Base-by-base conservation (phyloP, 768 basidiomycete species). In the Mycena metata region DNA sequence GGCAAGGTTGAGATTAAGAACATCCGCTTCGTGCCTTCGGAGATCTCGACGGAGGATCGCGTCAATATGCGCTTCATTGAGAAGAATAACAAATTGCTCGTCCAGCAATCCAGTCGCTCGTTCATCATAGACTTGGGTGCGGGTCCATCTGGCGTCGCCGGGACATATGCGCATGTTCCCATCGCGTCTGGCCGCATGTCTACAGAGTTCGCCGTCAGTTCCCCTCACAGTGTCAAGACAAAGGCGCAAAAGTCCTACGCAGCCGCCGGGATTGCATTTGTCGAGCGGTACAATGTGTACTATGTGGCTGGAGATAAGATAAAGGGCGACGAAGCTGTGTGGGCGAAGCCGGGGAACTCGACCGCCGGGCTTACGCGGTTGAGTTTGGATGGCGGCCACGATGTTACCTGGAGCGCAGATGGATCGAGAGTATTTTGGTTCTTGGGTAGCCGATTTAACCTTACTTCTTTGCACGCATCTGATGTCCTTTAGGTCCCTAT, bases 331-430 rank as follows among this genome's bases (percentile, higher is more conserved):
- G 82, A 83, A 46, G 77, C 82, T 1, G 79, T 93, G 16, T 93
- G 90, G 91, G 90, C 90, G 52, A 90, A 88, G 72, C 91, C 91
- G 12, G 89, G 83, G 0, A 90, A 90, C 73, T 86, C 91, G 3
- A 89, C 91, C 2, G 81, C 82, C 33, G 88, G 88, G 3, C 75
- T 92, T 63, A 84, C 84, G 5, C 84, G 91, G 39, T 65, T 93
- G 65, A 92, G 91, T 72, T 73, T 91, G 70, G 91, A 93, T 75
- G 92, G 92, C 19, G 92, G 91, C 0, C 92, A 93, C 72, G 90
- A 90, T 74, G 75, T 93, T 42, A 83, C 87, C 2, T 89, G 86
- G 80, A 90, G 86, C 39, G 74, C 84, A 13, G 89, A 92, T 74
- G 91, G 92, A 19, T 86, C 83, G 60, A 88, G 81, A 36, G 62